phyloP scores from a whole-genome alignment of 2,329 filamentous ascomycete species.

The Daldinia eschscholtzii region DNA sequence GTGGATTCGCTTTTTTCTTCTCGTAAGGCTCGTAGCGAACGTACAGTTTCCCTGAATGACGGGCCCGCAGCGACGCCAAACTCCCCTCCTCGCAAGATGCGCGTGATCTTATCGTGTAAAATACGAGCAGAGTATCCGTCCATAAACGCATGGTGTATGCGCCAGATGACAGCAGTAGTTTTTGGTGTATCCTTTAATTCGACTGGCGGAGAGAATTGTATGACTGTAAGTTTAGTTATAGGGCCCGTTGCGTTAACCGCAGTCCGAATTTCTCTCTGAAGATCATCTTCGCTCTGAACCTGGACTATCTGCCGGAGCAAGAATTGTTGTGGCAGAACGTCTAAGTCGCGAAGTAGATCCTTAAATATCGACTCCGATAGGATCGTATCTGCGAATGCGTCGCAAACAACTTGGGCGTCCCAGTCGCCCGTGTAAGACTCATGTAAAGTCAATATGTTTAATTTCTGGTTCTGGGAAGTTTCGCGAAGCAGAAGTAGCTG shows the following conservation, averaged over 20 bases:
- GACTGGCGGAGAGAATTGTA: not conserved
- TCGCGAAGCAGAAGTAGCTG: slow-evolving; percentile 13
- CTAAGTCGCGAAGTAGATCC: not conserved
- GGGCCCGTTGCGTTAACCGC: not conserved
- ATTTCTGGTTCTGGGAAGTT: slow-evolving; percentile 4
- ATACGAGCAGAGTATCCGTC: not conserved
- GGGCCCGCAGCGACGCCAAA: not conserved
- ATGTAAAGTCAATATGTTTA: slow-evolving; percentile 10
- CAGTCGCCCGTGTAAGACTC: slow-evolving; percentile 1
- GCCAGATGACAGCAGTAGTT: not conserved
- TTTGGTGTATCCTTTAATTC: not conserved
- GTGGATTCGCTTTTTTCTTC: not conserved
- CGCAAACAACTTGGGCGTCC: not conserved
- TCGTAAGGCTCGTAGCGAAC: not conserved
- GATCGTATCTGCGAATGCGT: not conserved
- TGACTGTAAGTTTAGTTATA: slow-evolving; percentile 1
- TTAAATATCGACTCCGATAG: not conserved
- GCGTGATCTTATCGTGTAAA: not conserved
- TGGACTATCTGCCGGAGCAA: not conserved
- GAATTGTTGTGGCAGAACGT: not conserved
- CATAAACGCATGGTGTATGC: slow-evolving; percentile 6
- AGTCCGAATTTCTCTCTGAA: not conserved
- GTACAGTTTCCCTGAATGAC: not conserved
- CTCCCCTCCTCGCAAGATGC: not conserved
- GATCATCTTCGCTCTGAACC: not conserved